Conservation (phyloP, 495 filamentous ascomycete species). For the Sphaerosporella brunnea region DNA sequence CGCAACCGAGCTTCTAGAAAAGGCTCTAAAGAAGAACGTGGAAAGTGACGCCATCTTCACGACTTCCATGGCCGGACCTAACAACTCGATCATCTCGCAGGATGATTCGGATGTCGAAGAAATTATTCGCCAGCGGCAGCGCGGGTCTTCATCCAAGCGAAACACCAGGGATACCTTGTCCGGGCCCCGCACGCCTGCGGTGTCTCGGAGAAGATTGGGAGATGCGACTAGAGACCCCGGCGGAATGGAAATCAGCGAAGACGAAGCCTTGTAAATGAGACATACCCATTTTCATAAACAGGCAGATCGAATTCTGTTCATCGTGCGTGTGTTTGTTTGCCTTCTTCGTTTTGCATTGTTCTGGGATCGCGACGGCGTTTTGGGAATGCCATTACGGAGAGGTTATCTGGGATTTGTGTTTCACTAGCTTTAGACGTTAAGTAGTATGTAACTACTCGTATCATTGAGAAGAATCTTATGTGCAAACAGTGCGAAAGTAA, state of each 20-base stretch:
- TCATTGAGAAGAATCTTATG: no score
- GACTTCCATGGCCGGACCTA: conserved; percentile 12
- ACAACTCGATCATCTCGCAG: conserved; percentile 23
- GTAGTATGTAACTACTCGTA: no score
- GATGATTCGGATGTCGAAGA: conserved; percentile 20
- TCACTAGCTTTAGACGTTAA: no score
- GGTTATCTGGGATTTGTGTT: no score
- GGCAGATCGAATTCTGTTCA: no score
- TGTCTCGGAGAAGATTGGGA: conserved; percentile 17
- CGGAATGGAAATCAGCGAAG: conserved; percentile 23
- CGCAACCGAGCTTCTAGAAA: conserved; percentile 55
- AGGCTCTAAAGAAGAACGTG: conserved; percentile 54
- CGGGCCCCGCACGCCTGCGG: conserved; percentile 1
- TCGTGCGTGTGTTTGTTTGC: no score
- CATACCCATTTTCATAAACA: no score
- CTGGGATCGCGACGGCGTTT: no score
- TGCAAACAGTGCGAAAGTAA: no score
- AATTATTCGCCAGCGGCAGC: conserved; percentile 10
- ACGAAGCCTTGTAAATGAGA: conserved; percentile 11
- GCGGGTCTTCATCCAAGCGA: not conserved
- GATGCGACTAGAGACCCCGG: conserved; percentile 23
- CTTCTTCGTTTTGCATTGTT: no score
- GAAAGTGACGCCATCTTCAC: conserved; percentile 20
- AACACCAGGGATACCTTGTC: no score
- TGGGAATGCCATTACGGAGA: no score